A percentile compares a stretch with the other conserved stretches of the same genome.
phyloP scores from a whole-genome alignment of 78 protist species.

The Cavenderia fasciculata region DNA sequence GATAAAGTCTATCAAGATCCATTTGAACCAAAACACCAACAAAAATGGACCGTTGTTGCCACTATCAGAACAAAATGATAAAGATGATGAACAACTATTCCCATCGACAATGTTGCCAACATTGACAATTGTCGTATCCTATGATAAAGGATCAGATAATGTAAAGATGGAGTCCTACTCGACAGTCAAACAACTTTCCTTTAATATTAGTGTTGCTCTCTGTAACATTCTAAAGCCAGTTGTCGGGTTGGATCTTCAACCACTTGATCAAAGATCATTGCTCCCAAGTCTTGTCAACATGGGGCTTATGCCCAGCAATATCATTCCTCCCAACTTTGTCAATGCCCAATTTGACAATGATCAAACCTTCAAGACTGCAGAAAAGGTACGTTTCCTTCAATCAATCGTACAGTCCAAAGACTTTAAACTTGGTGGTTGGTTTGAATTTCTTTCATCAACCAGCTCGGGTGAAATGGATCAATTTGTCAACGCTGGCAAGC shows the following conservation, averaged over 20 bases:
- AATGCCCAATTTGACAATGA: neutral
- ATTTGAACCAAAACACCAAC: too few relatives aligned
- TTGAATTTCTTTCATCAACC: neutral
- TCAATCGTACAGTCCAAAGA: neutral
- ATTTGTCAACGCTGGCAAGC: too few relatives aligned
- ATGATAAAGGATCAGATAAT: slow-evolving; percentile 3
- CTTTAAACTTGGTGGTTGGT: neutral
- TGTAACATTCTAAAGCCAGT: slow-evolving; percentile 28
- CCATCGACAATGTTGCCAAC: too few relatives aligned
- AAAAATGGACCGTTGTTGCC: too few relatives aligned
- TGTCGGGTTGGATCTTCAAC: slow-evolving; percentile 11
- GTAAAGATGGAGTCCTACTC: slow-evolving; percentile 16
- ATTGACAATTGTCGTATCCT: slow-evolving; percentile 16
- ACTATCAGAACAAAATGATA: too few relatives aligned
- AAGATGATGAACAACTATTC: too few relatives aligned
- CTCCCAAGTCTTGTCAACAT: slow-evolving; percentile 27
- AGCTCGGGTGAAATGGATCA: neutral
- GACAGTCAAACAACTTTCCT: slow-evolving; percentile 43
- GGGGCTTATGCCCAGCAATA: slow-evolving; percentile 32
- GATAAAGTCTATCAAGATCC: too few relatives aligned
- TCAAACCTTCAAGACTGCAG: neutral
- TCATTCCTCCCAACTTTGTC: slow-evolving; percentile 1
- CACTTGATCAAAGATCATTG: slow-evolving; percentile 1
- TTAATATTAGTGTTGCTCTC: slow-evolving; percentile 5
- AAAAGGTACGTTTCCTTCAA: neutral